Percentiles rank a stretch among this genome's conserved stretches.
Evolutionary conservation across 2,329 filamentous ascomycete species (phyloP).

Genomic region (Chrysosporium queenslandicum): DNA sequence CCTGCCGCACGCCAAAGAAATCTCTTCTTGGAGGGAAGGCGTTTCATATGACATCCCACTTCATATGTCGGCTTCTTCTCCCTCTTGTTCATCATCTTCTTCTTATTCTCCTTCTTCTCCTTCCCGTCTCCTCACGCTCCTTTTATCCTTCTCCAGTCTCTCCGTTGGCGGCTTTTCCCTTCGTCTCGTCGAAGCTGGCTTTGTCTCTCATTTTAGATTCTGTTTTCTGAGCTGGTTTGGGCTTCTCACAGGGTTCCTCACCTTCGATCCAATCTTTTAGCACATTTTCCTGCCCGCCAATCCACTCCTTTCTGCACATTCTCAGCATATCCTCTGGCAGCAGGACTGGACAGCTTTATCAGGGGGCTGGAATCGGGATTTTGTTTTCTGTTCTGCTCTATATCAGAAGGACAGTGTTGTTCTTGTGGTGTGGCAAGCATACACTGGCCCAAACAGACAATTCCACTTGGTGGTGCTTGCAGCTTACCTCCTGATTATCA

Average conservation of each 20-base stretch:
- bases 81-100: conserved; percentile 3
- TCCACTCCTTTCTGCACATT: too few species aligned
- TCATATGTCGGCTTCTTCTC: neutral
- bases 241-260: conserved; percentile 6
- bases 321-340: neutral
- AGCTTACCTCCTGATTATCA: neutral
- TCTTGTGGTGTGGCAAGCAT: neutral
- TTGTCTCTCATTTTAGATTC: conserved; percentile 8
- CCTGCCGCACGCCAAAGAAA: neutral
- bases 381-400: neutral
- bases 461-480: neutral
- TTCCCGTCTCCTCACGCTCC: neutral
- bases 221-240: neutral
- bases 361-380: neutral
- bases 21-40: neutral
- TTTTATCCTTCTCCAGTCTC: conserved; percentile 3
- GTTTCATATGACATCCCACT: neutral
- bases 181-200: conserved; percentile 8
- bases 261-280: neutral
- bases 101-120: conserved; percentile 2
- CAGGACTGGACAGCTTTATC: neutral
- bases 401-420: too few species aligned
- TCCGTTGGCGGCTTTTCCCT: conserved; percentile 3
- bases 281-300: neutral
- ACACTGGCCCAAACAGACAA: neutral